Conservation (phyloP, 768 basidiomycete species). For the Cubamyces lactineus region DNA sequence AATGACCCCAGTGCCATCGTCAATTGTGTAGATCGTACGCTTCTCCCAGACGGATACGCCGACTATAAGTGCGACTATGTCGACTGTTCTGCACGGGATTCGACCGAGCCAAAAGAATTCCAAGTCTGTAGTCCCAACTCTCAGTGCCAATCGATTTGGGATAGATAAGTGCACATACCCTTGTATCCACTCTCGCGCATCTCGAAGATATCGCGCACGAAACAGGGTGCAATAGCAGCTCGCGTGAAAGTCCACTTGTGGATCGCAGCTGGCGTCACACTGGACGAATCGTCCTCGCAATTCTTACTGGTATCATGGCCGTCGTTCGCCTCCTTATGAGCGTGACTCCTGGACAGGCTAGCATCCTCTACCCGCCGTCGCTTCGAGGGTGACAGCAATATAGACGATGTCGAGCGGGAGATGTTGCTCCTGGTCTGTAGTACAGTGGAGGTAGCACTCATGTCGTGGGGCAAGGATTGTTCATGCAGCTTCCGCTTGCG, state of each 20-base stretch:
- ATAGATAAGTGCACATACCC: slow-evolving; percentile 15
- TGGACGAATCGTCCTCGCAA: background rate
- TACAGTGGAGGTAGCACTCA: slow-evolving; percentile 9
- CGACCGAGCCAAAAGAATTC: slow-evolving; percentile 76
- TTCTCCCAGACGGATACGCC: slow-evolving; percentile 63
- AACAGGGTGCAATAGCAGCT: slow-evolving; percentile 33
- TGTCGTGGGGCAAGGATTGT: background rate
- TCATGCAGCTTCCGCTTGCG: slow-evolving; percentile 6
- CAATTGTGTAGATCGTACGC: slow-evolving; percentile 66
- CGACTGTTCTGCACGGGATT: slow-evolving; percentile 68
- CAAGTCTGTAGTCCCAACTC: slow-evolving; percentile 37
- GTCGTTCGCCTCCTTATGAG: background rate
- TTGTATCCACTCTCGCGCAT: slow-evolving; percentile 29
- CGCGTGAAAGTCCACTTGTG: slow-evolving; percentile 32
- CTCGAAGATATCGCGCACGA: slow-evolving; percentile 29
- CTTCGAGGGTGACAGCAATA: slow-evolving; percentile 23
- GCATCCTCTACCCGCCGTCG: slow-evolving; percentile 1
- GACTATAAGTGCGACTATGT: slow-evolving; percentile 65
- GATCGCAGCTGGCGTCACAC: slow-evolving; percentile 18
- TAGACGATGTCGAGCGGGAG: slow-evolving; percentile 17
- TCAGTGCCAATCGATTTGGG: no score
- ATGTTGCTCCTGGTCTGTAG: background rate
- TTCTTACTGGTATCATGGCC: no score
- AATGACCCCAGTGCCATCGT: slow-evolving; percentile 75
- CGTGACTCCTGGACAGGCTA: no score